phyloP scores from a whole-genome alignment of 139 green algal genomes.

The Pedinophyceae sp. region DNA sequence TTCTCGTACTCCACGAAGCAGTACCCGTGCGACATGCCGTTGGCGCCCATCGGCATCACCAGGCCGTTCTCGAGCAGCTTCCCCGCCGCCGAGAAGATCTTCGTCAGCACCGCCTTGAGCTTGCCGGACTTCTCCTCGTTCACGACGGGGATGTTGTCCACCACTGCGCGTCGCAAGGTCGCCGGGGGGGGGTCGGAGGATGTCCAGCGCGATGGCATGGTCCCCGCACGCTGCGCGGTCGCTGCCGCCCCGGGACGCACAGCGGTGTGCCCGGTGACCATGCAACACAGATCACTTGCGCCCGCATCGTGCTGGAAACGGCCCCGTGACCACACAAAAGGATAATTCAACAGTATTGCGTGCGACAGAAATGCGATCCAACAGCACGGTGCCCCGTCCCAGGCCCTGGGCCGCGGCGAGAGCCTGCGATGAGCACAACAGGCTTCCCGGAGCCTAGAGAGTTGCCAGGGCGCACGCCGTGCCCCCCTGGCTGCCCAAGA shows the following conservation, averaged over 20 bases:
- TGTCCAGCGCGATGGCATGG: not conserved
- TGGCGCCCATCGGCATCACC: constrained; percentile 66
- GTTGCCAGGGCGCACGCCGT: too few relatives aligned
- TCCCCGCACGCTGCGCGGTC: not conserved
- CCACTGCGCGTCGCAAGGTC: constrained; percentile 43
- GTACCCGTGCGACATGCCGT: constrained; percentile 70
- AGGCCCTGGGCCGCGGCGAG: too few relatives aligned
- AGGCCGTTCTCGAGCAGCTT: constrained; percentile 63
- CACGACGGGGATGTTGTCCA: constrained; percentile 84
- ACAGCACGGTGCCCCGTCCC: too few relatives aligned
- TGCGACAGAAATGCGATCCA: too few relatives aligned
- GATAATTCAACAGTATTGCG: too few relatives aligned
- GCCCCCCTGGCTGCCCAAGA: too few relatives aligned
- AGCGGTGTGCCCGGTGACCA: too few relatives aligned
- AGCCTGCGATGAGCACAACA: too few relatives aligned
- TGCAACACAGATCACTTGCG: not conserved
- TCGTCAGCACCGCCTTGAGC: constrained; percentile 70
- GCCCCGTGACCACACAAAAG: too few relatives aligned
- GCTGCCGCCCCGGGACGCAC: not conserved
- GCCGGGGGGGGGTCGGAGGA: not conserved
- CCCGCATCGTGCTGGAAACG: not conserved
- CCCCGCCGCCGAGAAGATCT: constrained; percentile 75
- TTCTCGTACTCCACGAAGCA: constrained; percentile 84
- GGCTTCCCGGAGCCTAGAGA: too few relatives aligned
- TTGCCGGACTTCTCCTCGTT: constrained; percentile 86